phyloP scores from a whole-genome alignment of 805 yeast genomes.

The Millerago galiae region DNA sequence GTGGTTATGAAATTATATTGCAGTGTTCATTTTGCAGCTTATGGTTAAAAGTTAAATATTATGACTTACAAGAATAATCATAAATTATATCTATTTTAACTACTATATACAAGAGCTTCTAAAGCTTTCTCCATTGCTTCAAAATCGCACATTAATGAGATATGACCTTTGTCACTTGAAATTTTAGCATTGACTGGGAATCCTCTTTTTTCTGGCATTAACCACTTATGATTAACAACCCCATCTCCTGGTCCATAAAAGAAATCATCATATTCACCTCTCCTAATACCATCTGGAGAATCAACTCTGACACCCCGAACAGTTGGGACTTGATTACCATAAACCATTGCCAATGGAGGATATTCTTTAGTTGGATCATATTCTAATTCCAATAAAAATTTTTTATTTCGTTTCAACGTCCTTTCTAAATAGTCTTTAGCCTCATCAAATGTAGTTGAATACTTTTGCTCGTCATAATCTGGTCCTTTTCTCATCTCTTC shows the following conservation, averaged over 20 bases:
- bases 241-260: slow-evolving; percentile 92
- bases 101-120: slow-evolving; percentile 42
- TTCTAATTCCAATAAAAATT: slow-evolving; percentile 50
- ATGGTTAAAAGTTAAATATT: slow-evolving; percentile 74
- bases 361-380: slow-evolving; percentile 47
- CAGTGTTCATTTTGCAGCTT: slow-evolving; percentile 83
- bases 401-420: slow-evolving; percentile 53
- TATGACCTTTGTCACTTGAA: slow-evolving; percentile 66
- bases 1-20: slow-evolving; percentile 59
- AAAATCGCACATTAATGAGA: slow-evolving; percentile 69
- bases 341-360: slow-evolving; percentile 81
- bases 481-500: slow-evolving; percentile 8
- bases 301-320: slow-evolving; percentile 72
- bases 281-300: slow-evolving; percentile 52
- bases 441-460: slow-evolving; percentile 36
- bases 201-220: slow-evolving; percentile 72
- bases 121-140: slow-evolving; percentile 69
- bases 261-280: slow-evolving; percentile 71
- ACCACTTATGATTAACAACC: slow-evolving; percentile 76
- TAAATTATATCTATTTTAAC: slow-evolving; percentile 38
- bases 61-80: slow-evolving; percentile 29
- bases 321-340: slow-evolving; percentile 79
- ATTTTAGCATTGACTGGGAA: slow-evolving; percentile 68
- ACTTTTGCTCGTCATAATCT: slow-evolving; percentile 10
- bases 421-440: slow-evolving; percentile 59